A percentile compares a stretch with the other conserved stretches of the same genome.
Conservation (phyloP, 2,329 filamentous ascomycete genomes). For the Stagonosporopsis tanaceti region DNA sequence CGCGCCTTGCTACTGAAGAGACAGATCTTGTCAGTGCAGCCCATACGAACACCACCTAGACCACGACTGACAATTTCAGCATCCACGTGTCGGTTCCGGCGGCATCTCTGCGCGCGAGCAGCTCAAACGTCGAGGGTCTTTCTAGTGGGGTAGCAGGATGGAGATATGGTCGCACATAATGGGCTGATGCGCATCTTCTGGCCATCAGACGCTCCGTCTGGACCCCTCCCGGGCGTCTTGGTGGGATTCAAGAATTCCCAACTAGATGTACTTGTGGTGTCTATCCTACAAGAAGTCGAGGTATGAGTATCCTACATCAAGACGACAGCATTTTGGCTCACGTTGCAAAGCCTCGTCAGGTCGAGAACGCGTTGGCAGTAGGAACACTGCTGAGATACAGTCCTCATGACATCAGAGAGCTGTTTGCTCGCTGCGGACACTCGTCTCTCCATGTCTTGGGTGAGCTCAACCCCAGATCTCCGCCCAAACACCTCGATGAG, state of each 20-base stretch:
- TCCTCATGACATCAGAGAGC: slow-evolving; percentile 78
- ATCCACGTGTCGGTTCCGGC: slow-evolving; percentile 78
- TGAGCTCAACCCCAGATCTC: slow-evolving; percentile 71
- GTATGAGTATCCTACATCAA: slow-evolving; percentile 54
- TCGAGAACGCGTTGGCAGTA: slow-evolving; percentile 85
- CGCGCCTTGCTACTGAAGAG: slow-evolving; percentile 82
- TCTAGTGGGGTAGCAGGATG: slow-evolving; percentile 69
- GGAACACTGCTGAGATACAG: slow-evolving; percentile 85
- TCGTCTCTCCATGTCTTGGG: slow-evolving; percentile 86
- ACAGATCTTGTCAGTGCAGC: slow-evolving; percentile 72
- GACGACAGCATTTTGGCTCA: slow-evolving; percentile 43
- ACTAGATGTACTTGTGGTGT: slow-evolving; percentile 87
- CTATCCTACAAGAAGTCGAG: slow-evolving; percentile 90
- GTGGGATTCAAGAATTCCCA: slow-evolving; percentile 96
- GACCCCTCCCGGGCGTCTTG: slow-evolving; percentile 80
- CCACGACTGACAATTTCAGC: slow-evolving; percentile 60
- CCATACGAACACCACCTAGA: not conserved
- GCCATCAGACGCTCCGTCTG: slow-evolving; percentile 84
- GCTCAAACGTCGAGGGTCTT: slow-evolving; percentile 90
- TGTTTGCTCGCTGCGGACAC: slow-evolving; percentile 85
- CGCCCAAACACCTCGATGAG: slow-evolving; percentile 65
- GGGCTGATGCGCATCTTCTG: slow-evolving; percentile 98
- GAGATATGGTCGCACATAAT: slow-evolving; percentile 73
- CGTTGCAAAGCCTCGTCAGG: slow-evolving; percentile 54
- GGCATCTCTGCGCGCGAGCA: slow-evolving; percentile 96